phyloP scores from a whole-genome alignment of 305 asterid genomes.

The Nicotiana rustica region DNA sequence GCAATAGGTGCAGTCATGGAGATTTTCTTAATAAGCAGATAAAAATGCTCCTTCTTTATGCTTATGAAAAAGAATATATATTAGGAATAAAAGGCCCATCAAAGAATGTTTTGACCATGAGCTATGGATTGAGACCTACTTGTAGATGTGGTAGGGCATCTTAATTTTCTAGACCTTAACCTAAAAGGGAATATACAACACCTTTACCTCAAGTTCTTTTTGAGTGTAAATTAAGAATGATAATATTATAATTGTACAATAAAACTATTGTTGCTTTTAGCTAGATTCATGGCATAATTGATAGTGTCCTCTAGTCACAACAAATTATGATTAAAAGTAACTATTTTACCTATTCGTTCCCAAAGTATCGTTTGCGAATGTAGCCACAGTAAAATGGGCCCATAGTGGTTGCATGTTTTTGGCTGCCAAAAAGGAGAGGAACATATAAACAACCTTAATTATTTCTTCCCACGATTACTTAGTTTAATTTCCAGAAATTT shows the following conservation, averaged over 20 bases:
- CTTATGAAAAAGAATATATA: neutral
- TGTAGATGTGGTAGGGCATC: conserved; percentile 8
- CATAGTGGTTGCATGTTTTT: conserved; percentile 13
- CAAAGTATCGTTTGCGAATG: neutral
- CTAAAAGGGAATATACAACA: conserved; percentile 19
- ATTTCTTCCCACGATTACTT: too few species aligned
- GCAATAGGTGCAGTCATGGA: neutral
- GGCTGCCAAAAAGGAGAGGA: neutral
- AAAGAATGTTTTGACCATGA: conserved; percentile 18
- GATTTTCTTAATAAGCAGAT: neutral
- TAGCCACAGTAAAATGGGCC: neutral
- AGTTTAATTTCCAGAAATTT: neutral
- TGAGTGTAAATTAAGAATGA: neutral
- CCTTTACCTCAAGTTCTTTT: conserved; percentile 15
- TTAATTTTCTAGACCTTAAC: conserved; percentile 17
- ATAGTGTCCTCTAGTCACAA: conserved; percentile 26
- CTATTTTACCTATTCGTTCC: neutral
- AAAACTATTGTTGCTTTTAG: conserved; percentile 13
- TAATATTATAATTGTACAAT: neutral
- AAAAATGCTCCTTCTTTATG: neutral
- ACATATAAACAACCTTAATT: too few species aligned
- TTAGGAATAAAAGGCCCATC: conserved; percentile 24
- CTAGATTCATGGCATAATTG: conserved; percentile 33
- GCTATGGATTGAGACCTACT: neutral
- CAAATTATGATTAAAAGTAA: neutral